Base-by-base conservation (phyloP, 139 green algal genomes). In the Closterium sp. region DNA sequence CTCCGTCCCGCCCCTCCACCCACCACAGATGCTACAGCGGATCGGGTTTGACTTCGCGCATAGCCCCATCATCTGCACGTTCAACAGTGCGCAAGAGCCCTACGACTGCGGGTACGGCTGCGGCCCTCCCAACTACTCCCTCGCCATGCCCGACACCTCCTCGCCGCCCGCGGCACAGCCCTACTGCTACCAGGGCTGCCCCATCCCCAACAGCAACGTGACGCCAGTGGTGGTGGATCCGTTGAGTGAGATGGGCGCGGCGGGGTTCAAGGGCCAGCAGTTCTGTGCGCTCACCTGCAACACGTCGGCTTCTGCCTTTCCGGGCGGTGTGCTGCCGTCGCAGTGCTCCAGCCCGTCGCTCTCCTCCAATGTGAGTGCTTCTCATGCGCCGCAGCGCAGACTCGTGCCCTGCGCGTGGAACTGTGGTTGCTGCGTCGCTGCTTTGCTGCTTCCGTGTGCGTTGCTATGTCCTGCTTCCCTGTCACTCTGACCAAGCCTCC, bases 221-320 rank as follows among this genome's bases (percentile, higher is more conserved):
- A 31, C 85, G 22, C 85, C 21, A 19, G 62, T 79, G 17, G 34
- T 93, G 31, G 22, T 32, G 29, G 96, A 98, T 89, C 96, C 97
- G 27, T 97, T 98, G 91, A 92, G 95, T 17, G 97, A 98, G 91
- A 96, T 96, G 88, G 94, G 94, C 9, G 62, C 91, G 79, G 90
- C 88, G 32, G 97, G 97, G 31, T 98, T 97, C 95, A 94, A 96
- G 28, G 97, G 97, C 29, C 96, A 96, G 89, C 92, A 89, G 22
- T 94, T 86, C 88, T 92, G 91, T 91, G 31, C 27, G 0, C 96
- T 96, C 50, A 92, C 95, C 24, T 98, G 96, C 92, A 42, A 86
- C 10, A 94, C 96, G 73, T 96, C 92, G 7, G 97, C 96, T 91
- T 38, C 29, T 42, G 97, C 96, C 95, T 97, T 94, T 87, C 17